phyloP scores from a whole-genome alignment of 2,329 filamentous ascomycete genomes.

The Paecilomyces fulvus region DNA sequence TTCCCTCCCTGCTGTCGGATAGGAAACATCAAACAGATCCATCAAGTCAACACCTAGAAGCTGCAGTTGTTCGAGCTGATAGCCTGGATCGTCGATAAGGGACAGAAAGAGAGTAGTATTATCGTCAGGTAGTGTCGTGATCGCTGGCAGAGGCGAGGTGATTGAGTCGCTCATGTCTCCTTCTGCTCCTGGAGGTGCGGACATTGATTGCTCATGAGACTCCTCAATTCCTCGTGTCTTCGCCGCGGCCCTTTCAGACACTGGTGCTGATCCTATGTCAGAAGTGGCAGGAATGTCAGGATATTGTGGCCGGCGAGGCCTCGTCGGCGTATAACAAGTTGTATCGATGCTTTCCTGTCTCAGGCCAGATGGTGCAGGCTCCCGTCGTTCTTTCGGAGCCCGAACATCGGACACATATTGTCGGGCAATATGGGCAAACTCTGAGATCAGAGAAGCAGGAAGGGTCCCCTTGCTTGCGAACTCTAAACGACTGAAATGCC shows the following conservation, averaged over 20 bases:
- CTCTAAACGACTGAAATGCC: constrained; percentile 34
- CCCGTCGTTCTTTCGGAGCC: not conserved
- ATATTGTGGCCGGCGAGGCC: too few relatives aligned
- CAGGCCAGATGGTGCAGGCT: not conserved
- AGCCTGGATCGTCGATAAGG: constrained; percentile 3
- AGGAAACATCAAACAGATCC: constrained; percentile 1
- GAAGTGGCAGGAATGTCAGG: too few relatives aligned
- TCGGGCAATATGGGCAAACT: constrained; percentile 31
- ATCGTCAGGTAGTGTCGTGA: not conserved
- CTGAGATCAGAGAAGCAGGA: constrained; percentile 27
- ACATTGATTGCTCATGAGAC: too few relatives aligned
- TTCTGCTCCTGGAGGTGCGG: not conserved
- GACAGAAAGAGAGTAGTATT: constrained; percentile 1
- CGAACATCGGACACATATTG: constrained; percentile 20
- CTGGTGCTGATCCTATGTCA: too few relatives aligned
- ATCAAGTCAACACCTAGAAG: constrained; percentile 4
- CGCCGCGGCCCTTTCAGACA: too few relatives aligned
- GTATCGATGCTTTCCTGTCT: not conserved
- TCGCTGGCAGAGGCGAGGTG: not conserved
- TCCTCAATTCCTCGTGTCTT: too few relatives aligned
- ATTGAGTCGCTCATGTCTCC: not conserved
- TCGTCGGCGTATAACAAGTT: not conserved
- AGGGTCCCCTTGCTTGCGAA: constrained; percentile 22
- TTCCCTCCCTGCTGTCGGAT: not conserved
- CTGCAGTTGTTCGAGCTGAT: not conserved